Base-by-base conservation (phyloP, 768 basidiomycete genomes). In the Scleroderma bovista region DNA sequence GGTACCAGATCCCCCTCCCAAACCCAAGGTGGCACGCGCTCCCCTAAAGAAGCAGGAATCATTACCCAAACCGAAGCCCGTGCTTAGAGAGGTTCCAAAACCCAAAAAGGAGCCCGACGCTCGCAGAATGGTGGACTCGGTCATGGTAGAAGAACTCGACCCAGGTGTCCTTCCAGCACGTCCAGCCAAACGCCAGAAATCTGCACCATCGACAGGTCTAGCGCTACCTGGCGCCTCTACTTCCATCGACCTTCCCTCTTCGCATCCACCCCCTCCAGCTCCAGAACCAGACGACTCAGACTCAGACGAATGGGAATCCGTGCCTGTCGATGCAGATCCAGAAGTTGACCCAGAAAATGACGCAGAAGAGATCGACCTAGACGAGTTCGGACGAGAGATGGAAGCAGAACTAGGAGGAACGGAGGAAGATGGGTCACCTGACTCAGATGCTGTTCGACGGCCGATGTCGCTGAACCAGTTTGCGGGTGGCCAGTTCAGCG, bases 291-390 rank as follows among this genome's bases (percentile, higher is more conserved):
- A 57, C 6, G 74, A 64, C 2, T 69, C 71, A 3, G 73, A 75
- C 17, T 67, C 75, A 4, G 81, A 70, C 17, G 78, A 76, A 16
- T 83, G 80, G 81, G 79, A 81, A 49, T 65, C 70, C 39, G 73
- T 79, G 0, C 44, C 44, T 33, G 54, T 62, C 15, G 60, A 56
- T 22, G 53, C 48, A 19, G 55, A 64, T 26, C 50, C 64, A 5
- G 57, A 48, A 2, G 52, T 57, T 15, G 50, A 40, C 43, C 19
- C 20, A 15, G 71, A 64, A 26, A 60, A 63, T 22, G 68, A 61
- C 24, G 50, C 61, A 3, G 58, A 65, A 46, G 68, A 71, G 46
- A 70, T 71, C 19, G 69, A 69, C 37, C 57, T 67, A 3, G 66
- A 69, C 22, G 67, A 59, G 44, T 69, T 69, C 20, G 67, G 59